Evolutionary conservation across 1,284 basidiomycete species (phyloP).

Genomic region (Ustilago loliicola): DNA sequence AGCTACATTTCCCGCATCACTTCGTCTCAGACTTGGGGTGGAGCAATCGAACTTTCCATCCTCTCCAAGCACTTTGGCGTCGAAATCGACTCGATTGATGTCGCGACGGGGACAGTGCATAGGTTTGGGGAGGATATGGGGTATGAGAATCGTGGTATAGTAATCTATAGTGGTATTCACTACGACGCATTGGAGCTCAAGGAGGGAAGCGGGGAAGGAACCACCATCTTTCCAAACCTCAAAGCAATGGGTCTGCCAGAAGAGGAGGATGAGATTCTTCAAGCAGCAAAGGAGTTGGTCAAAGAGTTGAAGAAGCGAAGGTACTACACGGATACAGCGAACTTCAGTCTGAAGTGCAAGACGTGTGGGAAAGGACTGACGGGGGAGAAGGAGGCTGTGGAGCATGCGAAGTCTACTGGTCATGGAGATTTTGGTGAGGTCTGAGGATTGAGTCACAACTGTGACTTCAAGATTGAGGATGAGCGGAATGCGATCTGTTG

Average conservation of each 20-base stretch:
- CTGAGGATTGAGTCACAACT: not conserved
- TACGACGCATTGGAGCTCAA: slow-evolving; percentile 58
- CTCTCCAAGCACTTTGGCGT: slow-evolving; percentile 42
- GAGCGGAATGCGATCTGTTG: not conserved
- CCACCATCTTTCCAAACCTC: slow-evolving; percentile 44
- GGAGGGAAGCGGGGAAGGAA: slow-evolving; percentile 20
- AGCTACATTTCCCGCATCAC: slow-evolving; percentile 41
- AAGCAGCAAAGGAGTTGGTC: slow-evolving; percentile 38
- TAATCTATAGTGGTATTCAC: slow-evolving; percentile 61
- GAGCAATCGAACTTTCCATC: slow-evolving; percentile 58
- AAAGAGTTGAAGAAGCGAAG: slow-evolving; percentile 37
- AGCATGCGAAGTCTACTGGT: slow-evolving; percentile 56
- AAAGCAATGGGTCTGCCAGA: slow-evolving; percentile 11
- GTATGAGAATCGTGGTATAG: slow-evolving; percentile 33
- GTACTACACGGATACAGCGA: slow-evolving; percentile 61
- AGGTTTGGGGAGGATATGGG: slow-evolving; percentile 52
- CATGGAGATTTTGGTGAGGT: slow-evolving; percentile 59
- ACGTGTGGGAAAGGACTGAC: slow-evolving; percentile 38
- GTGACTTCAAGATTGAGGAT: not conserved
- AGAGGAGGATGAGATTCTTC: slow-evolving; percentile 30
- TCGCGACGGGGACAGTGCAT: slow-evolving; percentile 45
- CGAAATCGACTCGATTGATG: slow-evolving; percentile 53
- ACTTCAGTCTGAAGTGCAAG: slow-evolving; percentile 53
- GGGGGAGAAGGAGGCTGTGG: slow-evolving; percentile 56
- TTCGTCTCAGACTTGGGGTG: slow-evolving; percentile 47